phyloP scores from a whole-genome alignment of 2,329 filamentous ascomycete genomes.

The Triangularia setosa region DNA sequence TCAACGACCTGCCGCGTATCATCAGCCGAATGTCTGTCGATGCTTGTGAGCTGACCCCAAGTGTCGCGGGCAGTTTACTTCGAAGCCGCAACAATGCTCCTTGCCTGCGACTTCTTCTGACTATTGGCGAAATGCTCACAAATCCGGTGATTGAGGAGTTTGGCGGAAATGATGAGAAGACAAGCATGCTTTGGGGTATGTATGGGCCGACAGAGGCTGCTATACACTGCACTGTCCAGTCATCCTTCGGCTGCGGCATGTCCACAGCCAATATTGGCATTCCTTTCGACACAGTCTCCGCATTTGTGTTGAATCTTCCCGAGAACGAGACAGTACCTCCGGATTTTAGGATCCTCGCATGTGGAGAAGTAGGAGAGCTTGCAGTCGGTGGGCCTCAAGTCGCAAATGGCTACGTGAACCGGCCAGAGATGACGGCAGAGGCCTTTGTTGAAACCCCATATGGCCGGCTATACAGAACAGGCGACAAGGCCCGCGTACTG shows the following conservation, averaged over 20 bases:
- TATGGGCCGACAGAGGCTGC: slow-evolving; percentile 91
- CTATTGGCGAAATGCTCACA: slow-evolving; percentile 92
- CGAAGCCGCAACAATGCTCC: slow-evolving; percentile 65
- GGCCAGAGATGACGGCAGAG: slow-evolving; percentile 66
- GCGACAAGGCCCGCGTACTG: slow-evolving; percentile 72
- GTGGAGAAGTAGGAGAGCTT: slow-evolving; percentile 72
- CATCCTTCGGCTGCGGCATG: slow-evolving; percentile 53
- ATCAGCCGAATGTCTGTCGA: slow-evolving; percentile 67
- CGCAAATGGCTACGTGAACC: slow-evolving; percentile 77
- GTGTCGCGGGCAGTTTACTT: slow-evolving; percentile 75
- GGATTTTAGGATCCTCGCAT: slow-evolving; percentile 52
- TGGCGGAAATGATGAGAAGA: slow-evolving; percentile 50
- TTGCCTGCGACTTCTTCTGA: slow-evolving; percentile 66
- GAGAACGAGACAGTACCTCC: slow-evolving; percentile 26
- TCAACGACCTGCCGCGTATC: slow-evolving; percentile 68
- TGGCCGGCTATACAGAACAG: slow-evolving; percentile 76
- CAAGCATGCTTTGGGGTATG: slow-evolving; percentile 81
- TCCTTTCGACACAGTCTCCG: slow-evolving; percentile 77
- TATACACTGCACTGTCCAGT: slow-evolving; percentile 79
- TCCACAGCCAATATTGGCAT: slow-evolving; percentile 68
- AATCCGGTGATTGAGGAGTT: slow-evolving; percentile 73
- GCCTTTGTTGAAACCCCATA: slow-evolving; percentile 67
- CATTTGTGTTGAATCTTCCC: slow-evolving; percentile 60
- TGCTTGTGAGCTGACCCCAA: slow-evolving; percentile 84
- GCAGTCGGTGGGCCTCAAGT: slow-evolving; percentile 77